These are phyloP conservation scores for Cryptosporidium tyzzeri DNA, from an alignment of 169 alveolate species.

Conservation along the genomic window DNA sequence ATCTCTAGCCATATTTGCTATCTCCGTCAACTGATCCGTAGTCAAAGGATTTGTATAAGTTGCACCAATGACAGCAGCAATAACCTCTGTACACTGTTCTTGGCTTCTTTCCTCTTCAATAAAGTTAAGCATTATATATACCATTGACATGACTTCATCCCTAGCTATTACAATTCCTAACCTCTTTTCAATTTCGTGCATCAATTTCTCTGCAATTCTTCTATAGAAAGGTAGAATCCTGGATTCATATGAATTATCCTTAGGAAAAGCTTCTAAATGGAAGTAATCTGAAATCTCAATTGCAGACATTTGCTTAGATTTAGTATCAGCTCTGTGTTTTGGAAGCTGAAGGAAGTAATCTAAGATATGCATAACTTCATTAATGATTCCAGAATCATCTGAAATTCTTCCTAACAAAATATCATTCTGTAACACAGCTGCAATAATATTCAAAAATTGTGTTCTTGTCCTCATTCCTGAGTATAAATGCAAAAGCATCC, in stretches of 20 bases:
- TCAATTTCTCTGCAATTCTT: background rate
- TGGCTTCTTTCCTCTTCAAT: slow-evolving; percentile 55
- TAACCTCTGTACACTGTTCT: slow-evolving; percentile 42
- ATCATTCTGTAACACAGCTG: slow-evolving; percentile 60
- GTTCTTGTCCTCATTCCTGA: slow-evolving; percentile 70
- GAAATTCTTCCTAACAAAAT: slow-evolving; percentile 38
- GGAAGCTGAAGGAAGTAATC: slow-evolving; percentile 50
- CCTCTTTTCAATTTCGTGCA: background rate
- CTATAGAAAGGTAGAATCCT: slow-evolving; percentile 50
- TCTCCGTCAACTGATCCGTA: background rate
- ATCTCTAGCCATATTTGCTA: background rate
- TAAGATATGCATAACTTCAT: background rate
- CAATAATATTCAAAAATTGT: slow-evolving; percentile 57
- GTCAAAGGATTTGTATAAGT: slow-evolving; percentile 9
- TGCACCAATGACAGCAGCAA: slow-evolving; percentile 29
- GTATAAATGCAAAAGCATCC: slow-evolving; percentile 46
- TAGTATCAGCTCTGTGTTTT: slow-evolving; percentile 49
- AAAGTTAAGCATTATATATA: slow-evolving; percentile 51
- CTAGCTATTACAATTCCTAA: slow-evolving; percentile 28
- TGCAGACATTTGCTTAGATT: slow-evolving; percentile 52
- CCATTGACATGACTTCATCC: slow-evolving; percentile 61
- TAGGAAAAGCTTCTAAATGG: slow-evolving; percentile 30
- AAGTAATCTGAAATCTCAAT: slow-evolving; percentile 36
- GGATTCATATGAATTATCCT: slow-evolving; percentile 68
- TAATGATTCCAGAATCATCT: background rate